These are phyloP conservation scores for Diaporthe sp. DNA, from an alignment of 2,329 filamentous ascomycete genomes.

Conservation along the genomic window DNA sequence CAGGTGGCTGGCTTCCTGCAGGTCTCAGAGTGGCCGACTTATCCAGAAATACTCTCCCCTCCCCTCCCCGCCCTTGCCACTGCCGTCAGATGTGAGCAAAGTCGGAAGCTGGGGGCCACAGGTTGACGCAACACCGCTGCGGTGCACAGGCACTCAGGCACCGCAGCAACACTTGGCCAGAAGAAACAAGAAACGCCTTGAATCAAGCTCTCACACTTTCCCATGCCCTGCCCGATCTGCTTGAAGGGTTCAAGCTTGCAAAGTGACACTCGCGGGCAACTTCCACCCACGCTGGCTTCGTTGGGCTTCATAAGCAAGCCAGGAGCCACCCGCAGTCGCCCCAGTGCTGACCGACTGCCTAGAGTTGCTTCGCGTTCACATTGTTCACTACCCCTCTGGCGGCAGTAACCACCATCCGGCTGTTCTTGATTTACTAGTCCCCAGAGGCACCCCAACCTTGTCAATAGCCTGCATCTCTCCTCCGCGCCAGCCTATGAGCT, in stretches of 20 bases:
- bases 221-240: conserved; percentile 12
- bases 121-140: conserved; percentile 27
- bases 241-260: conserved; percentile 21
- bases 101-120: conserved; percentile 24
- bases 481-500: conserved; percentile 36
- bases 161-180: conserved; percentile 8
- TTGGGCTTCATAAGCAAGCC: conserved; percentile 22
- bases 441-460: conserved; percentile 12
- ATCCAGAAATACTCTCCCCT: conserved; percentile 24
- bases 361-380: conserved; percentile 9
- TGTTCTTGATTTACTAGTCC: conserved; percentile 18
- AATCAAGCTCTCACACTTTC: conserved; percentile 27
- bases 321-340: conserved; percentile 16
- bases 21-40: conserved; percentile 23
- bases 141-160: conserved; percentile 28
- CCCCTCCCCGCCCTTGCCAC: background rate
- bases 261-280: background rate
- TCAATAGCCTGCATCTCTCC: conserved; percentile 29
- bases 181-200: conserved; percentile 30
- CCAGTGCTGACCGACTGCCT: conserved; percentile 23
- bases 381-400: conserved; percentile 4
- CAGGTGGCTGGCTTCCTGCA: conserved; percentile 24
- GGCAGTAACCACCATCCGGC: conserved; percentile 12
- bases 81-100: conserved; percentile 22
- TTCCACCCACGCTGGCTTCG: background rate